Percentiles rank a stretch among this genome's conserved stretches.
Evolutionary conservation across 306 rosid genomes (phyloP).

Genomic region (Boehmeria nivea): DNA sequence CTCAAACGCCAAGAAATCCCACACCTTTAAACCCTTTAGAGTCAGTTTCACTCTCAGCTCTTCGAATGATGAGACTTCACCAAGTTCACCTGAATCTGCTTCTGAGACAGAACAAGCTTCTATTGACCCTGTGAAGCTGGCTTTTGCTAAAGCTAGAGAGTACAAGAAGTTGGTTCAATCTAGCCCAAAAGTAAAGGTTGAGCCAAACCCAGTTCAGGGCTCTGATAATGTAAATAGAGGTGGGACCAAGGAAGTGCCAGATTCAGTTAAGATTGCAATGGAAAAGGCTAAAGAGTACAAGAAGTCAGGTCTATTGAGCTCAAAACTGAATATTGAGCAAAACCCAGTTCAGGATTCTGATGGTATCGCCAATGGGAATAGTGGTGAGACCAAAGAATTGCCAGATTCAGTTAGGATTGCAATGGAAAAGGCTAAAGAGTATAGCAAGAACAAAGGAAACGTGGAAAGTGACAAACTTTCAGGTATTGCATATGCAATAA

Average conservation of each 20-base stretch:
- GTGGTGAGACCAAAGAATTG: constrained; percentile 30
- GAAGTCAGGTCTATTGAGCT: constrained; percentile 22
- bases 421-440: constrained; percentile 57
- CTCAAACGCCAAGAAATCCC: constrained; percentile 17
- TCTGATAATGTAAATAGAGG: constrained; percentile 16
- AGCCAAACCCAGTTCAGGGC: constrained; percentile 24
- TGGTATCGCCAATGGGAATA: constrained; percentile 1
- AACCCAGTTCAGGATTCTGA: constrained; percentile 21
- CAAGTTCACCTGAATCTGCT: constrained; percentile 24
- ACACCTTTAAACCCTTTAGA: constrained; percentile 32
- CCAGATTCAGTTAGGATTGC: constrained; percentile 45
- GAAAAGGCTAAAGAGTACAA: constrained; percentile 58
- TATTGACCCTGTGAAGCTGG: constrained; percentile 55
- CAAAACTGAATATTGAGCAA: constrained; percentile 25
- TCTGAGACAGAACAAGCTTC: constrained; percentile 23
- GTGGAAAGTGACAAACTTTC: constrained; percentile 12
- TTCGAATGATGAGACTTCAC: constrained; percentile 36
- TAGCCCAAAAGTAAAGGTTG: constrained; percentile 17
- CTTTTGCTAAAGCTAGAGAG: constrained; percentile 56
- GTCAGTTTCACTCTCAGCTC: constrained; percentile 27
- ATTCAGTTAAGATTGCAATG: constrained; percentile 44
- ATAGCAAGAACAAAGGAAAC: constrained; percentile 31
- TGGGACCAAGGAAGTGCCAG: constrained; percentile 10
- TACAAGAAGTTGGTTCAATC: constrained; percentile 36
- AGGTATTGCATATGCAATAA: constrained; percentile 28